phyloP scores from a whole-genome alignment of 805 yeast genomes.

The Saccharomycopsis sp. region DNA sequence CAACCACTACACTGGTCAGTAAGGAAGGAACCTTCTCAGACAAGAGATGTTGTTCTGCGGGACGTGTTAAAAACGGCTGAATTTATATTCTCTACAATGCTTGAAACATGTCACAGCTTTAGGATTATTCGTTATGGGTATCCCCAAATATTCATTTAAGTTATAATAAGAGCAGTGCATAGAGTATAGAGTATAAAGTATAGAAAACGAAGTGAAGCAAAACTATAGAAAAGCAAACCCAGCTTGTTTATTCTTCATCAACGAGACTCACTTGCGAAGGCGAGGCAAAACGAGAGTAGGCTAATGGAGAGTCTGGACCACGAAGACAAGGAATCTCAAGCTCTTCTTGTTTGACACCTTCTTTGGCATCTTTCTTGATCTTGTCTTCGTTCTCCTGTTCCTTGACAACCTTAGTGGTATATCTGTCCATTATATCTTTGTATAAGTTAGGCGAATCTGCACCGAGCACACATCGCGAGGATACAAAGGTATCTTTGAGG shows the following conservation, averaged over 20 bases:
- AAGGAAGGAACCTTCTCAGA: too few species aligned
- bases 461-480: slow-evolving; percentile 2
- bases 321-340: slow-evolving; percentile 14
- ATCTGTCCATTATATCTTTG: slow-evolving; percentile 8
- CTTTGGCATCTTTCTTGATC: not conserved
- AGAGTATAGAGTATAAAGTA: not conserved
- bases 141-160: not conserved
- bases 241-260: not conserved
- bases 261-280: not conserved
- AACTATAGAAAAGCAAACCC: not conserved
- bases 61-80: not conserved
- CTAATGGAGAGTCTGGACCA: slow-evolving; percentile 20
- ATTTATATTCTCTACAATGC: not conserved
- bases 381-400: not conserved
- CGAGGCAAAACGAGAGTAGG: slow-evolving; percentile 15
- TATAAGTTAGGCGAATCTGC: slow-evolving; percentile 18
- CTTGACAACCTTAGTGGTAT: not conserved
- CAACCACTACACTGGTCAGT: not conserved
- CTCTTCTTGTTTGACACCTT: slow-evolving; percentile 2
- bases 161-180: not conserved
- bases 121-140: not conserved
- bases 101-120: too few species aligned
- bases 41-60: not conserved
- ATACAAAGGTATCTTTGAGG: not conserved
- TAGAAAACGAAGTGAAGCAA: not conserved